Conservation (phyloP, 2,329 filamentous ascomycete genomes). For the Coniella vitis region DNA sequence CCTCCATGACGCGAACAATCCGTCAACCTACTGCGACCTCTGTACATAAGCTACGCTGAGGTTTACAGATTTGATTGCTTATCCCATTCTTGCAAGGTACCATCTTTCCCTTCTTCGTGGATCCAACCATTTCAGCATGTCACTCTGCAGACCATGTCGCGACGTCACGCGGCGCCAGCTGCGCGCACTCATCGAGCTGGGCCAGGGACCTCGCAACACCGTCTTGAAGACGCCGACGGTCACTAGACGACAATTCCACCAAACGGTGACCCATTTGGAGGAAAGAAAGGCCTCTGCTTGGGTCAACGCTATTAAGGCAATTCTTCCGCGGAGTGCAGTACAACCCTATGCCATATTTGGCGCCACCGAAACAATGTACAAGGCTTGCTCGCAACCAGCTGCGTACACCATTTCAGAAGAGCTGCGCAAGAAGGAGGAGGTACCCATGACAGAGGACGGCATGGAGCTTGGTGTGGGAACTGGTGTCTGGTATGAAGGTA, state of each 20-base stretch:
- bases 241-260: slow-evolving; percentile 13
- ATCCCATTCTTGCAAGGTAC: too few species aligned
- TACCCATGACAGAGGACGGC: slow-evolving; percentile 67
- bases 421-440: slow-evolving; percentile 55
- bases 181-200: slow-evolving; percentile 8
- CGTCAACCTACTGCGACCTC: neutral
- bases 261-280: slow-evolving; percentile 7
- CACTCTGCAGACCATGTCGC: slow-evolving; percentile 32
- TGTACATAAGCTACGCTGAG: neutral
- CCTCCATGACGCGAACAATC: slow-evolving; percentile 18
- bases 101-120: neutral
- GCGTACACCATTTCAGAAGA: slow-evolving; percentile 69
- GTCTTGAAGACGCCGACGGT: slow-evolving; percentile 6
- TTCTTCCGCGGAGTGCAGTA: slow-evolving; percentile 15
- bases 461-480: slow-evolving; percentile 73
- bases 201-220: slow-evolving; percentile 2
- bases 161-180: slow-evolving; percentile 27
- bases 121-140: slow-evolving; percentile 34
- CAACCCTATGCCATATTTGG: slow-evolving; percentile 69
- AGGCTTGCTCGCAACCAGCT: slow-evolving; percentile 64
- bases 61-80: neutral
- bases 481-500: slow-evolving; percentile 79
- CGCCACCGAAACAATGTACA: slow-evolving; percentile 71
- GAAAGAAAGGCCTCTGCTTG: slow-evolving; percentile 4
- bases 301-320: slow-evolving; percentile 2